Conservation (phyloP, 768 basidiomycete genomes). For the Exidia glandulosa region DNA sequence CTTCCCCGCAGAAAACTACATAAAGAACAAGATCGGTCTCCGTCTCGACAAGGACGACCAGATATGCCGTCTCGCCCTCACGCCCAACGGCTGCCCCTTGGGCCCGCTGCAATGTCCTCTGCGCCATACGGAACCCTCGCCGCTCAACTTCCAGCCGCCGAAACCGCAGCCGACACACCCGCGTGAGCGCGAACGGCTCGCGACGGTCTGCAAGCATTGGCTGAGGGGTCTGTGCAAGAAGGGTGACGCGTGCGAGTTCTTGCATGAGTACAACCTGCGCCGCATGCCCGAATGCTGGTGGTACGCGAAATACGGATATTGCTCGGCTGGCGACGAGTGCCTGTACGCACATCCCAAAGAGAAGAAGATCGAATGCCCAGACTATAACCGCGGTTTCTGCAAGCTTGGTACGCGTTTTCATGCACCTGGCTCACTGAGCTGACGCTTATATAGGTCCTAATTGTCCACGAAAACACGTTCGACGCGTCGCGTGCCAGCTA, state of each 20-base stretch:
- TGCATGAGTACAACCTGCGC: conserved; percentile 96
- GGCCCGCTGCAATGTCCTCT: conserved; percentile 87
- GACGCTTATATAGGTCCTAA: conserved; percentile 48
- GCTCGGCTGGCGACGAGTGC: conserved; percentile 94
- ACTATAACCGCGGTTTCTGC: conserved; percentile 94
- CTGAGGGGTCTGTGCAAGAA: conserved; percentile 96
- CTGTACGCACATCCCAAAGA: conserved; percentile 93
- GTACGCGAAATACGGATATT: conserved; percentile 97
- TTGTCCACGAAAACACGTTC: conserved; percentile 87
- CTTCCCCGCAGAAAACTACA: conserved; percentile 65
- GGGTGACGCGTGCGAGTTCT: conserved; percentile 93
- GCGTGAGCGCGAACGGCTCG: conserved; percentile 68
- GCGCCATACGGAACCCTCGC: conserved; percentile 81
- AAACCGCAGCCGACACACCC: conserved; percentile 75
- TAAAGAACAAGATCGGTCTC: conserved; percentile 72
- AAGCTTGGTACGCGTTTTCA: conserved; percentile 75
- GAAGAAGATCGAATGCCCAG: conserved; percentile 84
- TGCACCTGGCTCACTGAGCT: neutral
- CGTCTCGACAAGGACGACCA: conserved; percentile 96
- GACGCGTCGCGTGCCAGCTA: conserved; percentile 79
- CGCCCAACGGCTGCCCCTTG: conserved; percentile 77
- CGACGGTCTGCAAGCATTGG: conserved; percentile 99
- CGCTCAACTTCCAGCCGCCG: conserved; percentile 82
- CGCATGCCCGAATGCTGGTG: conserved; percentile 99
- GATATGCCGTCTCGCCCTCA: conserved; percentile 79